phyloP scores from a whole-genome alignment of 257 asterid species.

The Solanum microdontum region DNA sequence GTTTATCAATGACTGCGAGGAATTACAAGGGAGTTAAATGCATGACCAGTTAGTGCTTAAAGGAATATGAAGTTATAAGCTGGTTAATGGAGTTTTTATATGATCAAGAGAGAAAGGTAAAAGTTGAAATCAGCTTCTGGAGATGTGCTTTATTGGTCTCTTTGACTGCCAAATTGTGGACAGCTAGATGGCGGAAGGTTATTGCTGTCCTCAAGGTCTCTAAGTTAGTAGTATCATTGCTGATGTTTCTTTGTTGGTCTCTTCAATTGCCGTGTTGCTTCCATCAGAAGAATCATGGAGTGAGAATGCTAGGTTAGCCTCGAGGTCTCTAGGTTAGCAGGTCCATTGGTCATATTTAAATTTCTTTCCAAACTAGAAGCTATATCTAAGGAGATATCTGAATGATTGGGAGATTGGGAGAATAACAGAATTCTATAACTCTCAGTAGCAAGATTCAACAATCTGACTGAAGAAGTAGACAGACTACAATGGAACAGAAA shows the following conservation, averaged over 20 bases:
- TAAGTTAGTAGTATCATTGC: not conserved
- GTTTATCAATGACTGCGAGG: not conserved
- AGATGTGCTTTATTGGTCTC: not conserved
- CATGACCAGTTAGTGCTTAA: not conserved
- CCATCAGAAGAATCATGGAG: not conserved
- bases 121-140: not conserved
- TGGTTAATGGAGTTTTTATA: not conserved
- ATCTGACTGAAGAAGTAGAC: not conserved
- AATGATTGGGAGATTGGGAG: not conserved
- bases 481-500: not conserved
- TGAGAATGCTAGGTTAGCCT: not conserved
- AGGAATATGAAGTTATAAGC: not conserved
- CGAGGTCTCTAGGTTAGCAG: not conserved
- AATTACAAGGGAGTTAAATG: not conserved
- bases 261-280: not conserved
- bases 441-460: not conserved
- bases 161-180: not conserved
- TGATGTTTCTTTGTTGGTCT: not conserved
- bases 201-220: not conserved
- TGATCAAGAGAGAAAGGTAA: not conserved
- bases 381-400: not conserved
- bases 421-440: not conserved
- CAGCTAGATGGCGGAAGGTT: not conserved
- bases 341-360: not conserved
- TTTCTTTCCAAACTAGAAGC: not conserved